Percentiles rank a stretch among this genome's conserved stretches.
phyloP scores from a whole-genome alignment of 1,284 basidiomycete genomes.

The Marasmius oreades region DNA sequence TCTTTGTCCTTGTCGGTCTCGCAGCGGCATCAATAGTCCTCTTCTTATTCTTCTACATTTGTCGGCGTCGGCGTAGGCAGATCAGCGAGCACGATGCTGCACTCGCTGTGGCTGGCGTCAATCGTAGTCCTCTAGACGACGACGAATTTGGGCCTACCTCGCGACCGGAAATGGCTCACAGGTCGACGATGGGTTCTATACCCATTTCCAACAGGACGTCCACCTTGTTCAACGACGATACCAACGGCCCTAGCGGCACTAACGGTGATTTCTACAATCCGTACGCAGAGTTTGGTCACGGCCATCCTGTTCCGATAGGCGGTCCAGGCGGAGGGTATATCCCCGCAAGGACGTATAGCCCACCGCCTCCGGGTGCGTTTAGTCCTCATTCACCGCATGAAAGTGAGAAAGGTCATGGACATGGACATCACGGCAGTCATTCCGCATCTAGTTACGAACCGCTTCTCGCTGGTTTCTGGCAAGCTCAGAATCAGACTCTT shows the following conservation, averaged over 20 bases:
- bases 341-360: constrained; percentile 42
- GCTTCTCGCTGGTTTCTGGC: constrained; percentile 45
- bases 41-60: constrained; percentile 67
- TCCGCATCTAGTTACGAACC: constrained; percentile 60
- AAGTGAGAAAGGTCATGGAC: not conserved
- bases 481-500: constrained; percentile 16
- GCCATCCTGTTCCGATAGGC: constrained; percentile 20
- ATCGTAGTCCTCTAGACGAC: constrained; percentile 63
- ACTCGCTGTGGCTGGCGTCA: constrained; percentile 62
- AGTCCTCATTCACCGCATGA: constrained; percentile 35
- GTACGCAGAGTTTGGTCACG: constrained; percentile 42
- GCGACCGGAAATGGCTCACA: constrained; percentile 29
- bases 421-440: constrained; percentile 25
- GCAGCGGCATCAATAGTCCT: constrained; percentile 65
- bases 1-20: constrained; percentile 74
- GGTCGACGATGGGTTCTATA: constrained; percentile 16
- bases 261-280: constrained; percentile 45
- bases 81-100: constrained; percentile 63
- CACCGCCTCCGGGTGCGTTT: constrained; percentile 40
- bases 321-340: constrained; percentile 37
- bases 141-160: constrained; percentile 45
- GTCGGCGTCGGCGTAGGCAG: constrained; percentile 55
- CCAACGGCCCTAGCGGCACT: constrained; percentile 32
- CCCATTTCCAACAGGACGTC: constrained; percentile 8
- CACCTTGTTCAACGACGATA: constrained; percentile 21